Percentiles rank a stretch among this genome's conserved stretches.
Evolutionary conservation across 192 early-diverging fungal genomes (phyloP).

Genomic region (Jimgerdemannia lactiflua): DNA sequence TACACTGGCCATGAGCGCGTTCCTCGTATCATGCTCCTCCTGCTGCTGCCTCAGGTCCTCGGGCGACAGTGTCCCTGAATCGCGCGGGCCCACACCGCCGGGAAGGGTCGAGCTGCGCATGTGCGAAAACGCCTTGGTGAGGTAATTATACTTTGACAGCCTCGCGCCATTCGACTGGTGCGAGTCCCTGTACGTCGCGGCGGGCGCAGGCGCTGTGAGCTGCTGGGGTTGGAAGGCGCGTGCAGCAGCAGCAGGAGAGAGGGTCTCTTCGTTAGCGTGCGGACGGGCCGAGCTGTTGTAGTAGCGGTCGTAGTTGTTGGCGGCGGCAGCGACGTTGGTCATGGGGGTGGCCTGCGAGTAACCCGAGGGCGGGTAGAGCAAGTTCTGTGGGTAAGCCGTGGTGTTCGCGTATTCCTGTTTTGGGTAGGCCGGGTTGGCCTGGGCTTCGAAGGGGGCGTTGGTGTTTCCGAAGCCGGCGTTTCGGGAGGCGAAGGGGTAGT

Average conservation of each 20-base stretch:
- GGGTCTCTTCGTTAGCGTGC: neutral
- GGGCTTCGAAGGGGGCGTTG: neutral
- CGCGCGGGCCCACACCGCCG: neutral
- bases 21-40: neutral
- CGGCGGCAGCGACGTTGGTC: neutral
- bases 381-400: neutral
- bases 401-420: neutral
- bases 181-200: neutral
- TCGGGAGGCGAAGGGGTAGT: neutral
- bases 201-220: neutral
- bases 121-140: constrained; percentile 35
- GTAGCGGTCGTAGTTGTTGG: neutral
- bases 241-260: neutral
- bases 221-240: neutral
- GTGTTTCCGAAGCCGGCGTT: neutral
- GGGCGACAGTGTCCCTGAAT: neutral
- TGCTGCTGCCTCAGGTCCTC: neutral
- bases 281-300: neutral
- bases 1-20: neutral
- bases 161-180: constrained; percentile 18
- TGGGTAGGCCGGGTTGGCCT: neutral
- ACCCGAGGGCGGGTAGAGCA: neutral
- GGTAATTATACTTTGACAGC: constrained; percentile 36
- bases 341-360: neutral
- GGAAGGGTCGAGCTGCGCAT: constrained; percentile 22